Evolutionary conservation across 139 green algal species (phyloP), one percentile per base, ranked within the genome.

Genomic region (Volvox reticuliferus): DNA sequence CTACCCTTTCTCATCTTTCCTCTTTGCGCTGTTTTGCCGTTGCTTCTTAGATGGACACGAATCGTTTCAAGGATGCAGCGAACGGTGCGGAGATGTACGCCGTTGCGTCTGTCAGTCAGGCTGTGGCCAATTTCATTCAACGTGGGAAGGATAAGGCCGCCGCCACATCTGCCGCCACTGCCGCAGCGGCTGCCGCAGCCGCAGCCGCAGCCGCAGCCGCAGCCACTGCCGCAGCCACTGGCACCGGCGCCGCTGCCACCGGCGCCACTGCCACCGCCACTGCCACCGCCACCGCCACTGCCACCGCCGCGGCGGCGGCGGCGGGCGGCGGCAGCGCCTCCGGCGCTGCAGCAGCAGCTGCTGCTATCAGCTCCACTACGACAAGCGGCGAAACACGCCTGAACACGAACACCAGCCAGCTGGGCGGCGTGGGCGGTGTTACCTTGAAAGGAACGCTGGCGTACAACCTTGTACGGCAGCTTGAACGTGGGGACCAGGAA

Each of bases 1-100:
- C 44, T 55, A 5, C 44, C 44, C 44, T 9, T 55, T 55, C 44
- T 55, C 44, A 55, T 55, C 44, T 9, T 55, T 55, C 44, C 44
- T 55, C 44, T 55, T 9, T 55, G 44, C 9, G 44, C 44, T 55
- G 44, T 9, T 55, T 5, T 55, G 44, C 44, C 9, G 44, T 55
- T 55, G 44, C 44, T 55, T 55, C 44, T 55, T n/a, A 89, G 85
- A 69, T 89, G 69, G 85, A 89, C 85, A 67, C 85, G 2, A 18
- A n/a, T 1, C 44, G 44, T n/a, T 82, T 82, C 84, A 68, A 71
- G 68, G 36, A 50, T 0, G 68, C 67, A 28, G 35, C 50, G 32
- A 50, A 44, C 28, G n/a, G 28, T 17, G 2, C 68, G 26, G 83
- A 80, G 61, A 33, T 50, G 26, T 20, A 35, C 37, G 21, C 69